Conservation (phyloP, 2,329 filamentous ascomycete genomes). For the Fusarium begoniae region DNA sequence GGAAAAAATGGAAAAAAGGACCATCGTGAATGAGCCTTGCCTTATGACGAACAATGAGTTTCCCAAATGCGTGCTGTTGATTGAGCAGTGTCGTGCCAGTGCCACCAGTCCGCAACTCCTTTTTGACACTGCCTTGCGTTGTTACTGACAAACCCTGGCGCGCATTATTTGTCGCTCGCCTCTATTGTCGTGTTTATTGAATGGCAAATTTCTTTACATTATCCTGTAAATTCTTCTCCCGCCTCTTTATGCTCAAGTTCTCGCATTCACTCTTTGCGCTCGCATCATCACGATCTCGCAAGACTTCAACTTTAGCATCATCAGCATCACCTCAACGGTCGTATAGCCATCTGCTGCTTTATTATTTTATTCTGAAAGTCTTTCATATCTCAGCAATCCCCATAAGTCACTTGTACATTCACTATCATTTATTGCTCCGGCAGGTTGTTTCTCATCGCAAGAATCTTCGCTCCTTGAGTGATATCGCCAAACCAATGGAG, state of each 20-base stretch:
- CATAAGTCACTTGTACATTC: not conserved
- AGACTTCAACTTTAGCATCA: not conserved
- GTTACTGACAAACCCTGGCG: not conserved
- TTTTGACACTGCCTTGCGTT: not conserved
- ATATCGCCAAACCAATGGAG: conserved; percentile 5
- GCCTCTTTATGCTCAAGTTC: not conserved
- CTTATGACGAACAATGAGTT: conserved; percentile 22
- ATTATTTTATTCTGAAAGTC: not conserved
- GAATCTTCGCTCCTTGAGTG: not conserved
- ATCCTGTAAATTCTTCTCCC: not conserved
- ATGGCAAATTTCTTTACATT: not conserved
- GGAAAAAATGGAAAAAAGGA: conserved; percentile 42
- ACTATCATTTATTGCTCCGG: not conserved
- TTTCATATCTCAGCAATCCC: not conserved
- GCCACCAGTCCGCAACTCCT: not conserved
- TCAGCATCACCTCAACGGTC: not conserved
- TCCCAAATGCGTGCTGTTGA: not conserved
- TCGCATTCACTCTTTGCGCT: not conserved
- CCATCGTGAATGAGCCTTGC: conserved; percentile 38
- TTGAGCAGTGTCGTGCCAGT: conserved; percentile 19
- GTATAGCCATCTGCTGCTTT: not conserved
- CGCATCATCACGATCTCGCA: not conserved
- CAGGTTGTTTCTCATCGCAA: not conserved
- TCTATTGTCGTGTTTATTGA: not conserved
- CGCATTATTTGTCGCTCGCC: not conserved